A percentile compares a stretch with the other conserved stretches of the same genome.
Conservation (phyloP, 106 monocot species). For the Dioscorea dumetorum region DNA sequence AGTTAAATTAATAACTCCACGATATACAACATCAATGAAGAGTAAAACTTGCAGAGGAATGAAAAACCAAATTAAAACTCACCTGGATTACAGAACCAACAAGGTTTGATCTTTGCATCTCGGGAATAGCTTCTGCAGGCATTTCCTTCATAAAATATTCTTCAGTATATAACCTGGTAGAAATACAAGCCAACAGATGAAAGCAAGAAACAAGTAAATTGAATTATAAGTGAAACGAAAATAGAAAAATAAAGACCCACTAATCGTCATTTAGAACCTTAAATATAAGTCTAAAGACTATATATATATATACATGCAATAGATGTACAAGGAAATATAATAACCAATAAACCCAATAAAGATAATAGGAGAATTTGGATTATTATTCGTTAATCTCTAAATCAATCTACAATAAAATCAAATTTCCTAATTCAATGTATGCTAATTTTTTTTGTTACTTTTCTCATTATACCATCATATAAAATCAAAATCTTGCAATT, state of each 20-base stretch:
- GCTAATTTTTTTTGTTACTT: no score
- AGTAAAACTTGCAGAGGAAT: constrained; percentile 4
- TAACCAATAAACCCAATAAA: no score
- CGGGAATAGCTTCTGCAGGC: constrained; percentile 84
- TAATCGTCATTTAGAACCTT: no score
- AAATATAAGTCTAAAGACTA: no score
- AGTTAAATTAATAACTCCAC: no score
- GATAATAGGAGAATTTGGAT: no score
- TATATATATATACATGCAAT: no score
- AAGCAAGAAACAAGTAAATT: background rate
- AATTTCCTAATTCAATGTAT: background rate
- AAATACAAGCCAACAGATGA: constrained; percentile 1
- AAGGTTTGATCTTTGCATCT: constrained; percentile 98
- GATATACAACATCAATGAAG: background rate
- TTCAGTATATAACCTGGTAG: constrained; percentile 83
- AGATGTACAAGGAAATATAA: no score
- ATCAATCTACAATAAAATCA: background rate
- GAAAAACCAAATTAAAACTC: no score
- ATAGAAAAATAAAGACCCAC: no score
- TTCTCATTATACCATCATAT: no score
- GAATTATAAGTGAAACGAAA: background rate
- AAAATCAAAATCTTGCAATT: no score
- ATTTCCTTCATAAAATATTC: constrained; percentile 86
- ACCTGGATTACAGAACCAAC: constrained; percentile 88
- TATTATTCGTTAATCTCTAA: background rate